Base-by-base conservation (phyloP, 2,329 filamentous ascomycete species). In the Phialophora macrospora region DNA sequence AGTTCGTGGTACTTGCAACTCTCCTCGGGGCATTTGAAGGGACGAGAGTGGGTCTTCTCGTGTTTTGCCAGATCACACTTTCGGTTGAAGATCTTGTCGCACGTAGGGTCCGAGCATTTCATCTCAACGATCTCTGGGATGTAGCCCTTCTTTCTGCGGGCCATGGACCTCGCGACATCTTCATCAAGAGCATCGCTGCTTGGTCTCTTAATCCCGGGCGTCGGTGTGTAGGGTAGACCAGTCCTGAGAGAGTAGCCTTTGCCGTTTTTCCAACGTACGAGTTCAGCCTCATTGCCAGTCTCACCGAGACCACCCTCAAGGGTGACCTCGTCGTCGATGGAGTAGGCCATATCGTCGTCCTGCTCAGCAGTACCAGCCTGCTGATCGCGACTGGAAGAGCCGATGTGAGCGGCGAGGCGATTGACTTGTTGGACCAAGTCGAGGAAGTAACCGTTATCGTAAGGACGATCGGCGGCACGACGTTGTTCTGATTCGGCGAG, bases 31-130 rank as follows among this genome's bases (percentile, higher is more conserved):
- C 95, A 99, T 82, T 99, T 99, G 90, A 91, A 97, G 9, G 94
- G 95, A 41, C 95, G 91, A 63, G 92, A 93, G 78, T 99, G 95
- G 0, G 94, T 98, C 84, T 98, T 99, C 81, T 96, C 91, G 80
- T 99, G 95, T 83, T 98, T 98, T 71, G 93, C 97, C 65, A 98
- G 83, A 77, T 99, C 95, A 79, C 95, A 98, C n/a, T 92, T 92
- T 68, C 95, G 89, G 80, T 95, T 96, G 82, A 98, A 98, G 78
- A 94, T 88, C 80, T 97, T 97, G 78, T 87, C 88, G 80, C 94
- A 98, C 48, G 87, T 86, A 4, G 83, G 82, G 75, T 93, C 87
- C 68, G 85, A 85, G 83, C 92, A 96, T 73, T 87, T 87, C 80
- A 94, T 90, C 55, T 91, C 88, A 57, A 94, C 87, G 77, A 96